Evolutionary conservation across 2,329 filamentous ascomycete species (phyloP).

Genomic region (Calonectria honghensis): DNA sequence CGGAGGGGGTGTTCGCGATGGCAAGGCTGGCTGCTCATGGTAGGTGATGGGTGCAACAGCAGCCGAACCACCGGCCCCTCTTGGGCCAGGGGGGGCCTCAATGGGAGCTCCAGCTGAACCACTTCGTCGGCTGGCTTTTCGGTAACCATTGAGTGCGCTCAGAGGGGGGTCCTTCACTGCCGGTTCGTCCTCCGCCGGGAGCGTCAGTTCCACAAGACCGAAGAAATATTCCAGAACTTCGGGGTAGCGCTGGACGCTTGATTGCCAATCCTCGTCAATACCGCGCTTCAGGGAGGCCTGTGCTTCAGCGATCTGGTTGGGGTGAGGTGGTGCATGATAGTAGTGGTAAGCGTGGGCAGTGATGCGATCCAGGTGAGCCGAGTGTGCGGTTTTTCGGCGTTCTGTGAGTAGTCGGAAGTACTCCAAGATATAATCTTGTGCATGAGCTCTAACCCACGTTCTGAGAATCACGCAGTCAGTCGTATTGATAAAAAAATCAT

Average conservation of each 20-base stretch:
- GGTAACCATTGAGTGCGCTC: slow-evolving; percentile 69
- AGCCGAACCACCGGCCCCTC: slow-evolving; percentile 46
- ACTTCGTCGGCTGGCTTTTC: slow-evolving; percentile 67
- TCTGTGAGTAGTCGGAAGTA: slow-evolving; percentile 78
- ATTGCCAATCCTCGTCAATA: slow-evolving; percentile 87
- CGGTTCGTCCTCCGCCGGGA: slow-evolving; percentile 78
- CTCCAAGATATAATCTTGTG: slow-evolving; percentile 80
- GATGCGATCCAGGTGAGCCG: slow-evolving; percentile 73
- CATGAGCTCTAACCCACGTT: slow-evolving; percentile 78
- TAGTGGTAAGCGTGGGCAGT: slow-evolving; percentile 73
- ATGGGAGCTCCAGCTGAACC: slow-evolving; percentile 60
- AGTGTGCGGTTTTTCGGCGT: slow-evolving; percentile 75
- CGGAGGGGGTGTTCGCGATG: slow-evolving; percentile 54
- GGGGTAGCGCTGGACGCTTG: slow-evolving; percentile 84
- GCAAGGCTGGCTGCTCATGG: slow-evolving; percentile 51
- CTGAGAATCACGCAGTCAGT: slow-evolving; percentile 61
- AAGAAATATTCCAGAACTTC: slow-evolving; percentile 90
- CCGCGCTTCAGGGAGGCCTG: slow-evolving; percentile 81
- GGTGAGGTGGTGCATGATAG: slow-evolving; percentile 75
- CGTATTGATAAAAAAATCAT: slow-evolving; percentile 24
- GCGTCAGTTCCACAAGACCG: slow-evolving; percentile 78
- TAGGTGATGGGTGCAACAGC: slow-evolving; percentile 53
- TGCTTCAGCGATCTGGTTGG: slow-evolving; percentile 77
- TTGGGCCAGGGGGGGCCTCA: not conserved
- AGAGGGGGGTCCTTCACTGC: slow-evolving; percentile 77